Evolutionary conservation across 441 rosid genomes (phyloP).

Genomic region (Eugenia klotzschiana): DNA sequence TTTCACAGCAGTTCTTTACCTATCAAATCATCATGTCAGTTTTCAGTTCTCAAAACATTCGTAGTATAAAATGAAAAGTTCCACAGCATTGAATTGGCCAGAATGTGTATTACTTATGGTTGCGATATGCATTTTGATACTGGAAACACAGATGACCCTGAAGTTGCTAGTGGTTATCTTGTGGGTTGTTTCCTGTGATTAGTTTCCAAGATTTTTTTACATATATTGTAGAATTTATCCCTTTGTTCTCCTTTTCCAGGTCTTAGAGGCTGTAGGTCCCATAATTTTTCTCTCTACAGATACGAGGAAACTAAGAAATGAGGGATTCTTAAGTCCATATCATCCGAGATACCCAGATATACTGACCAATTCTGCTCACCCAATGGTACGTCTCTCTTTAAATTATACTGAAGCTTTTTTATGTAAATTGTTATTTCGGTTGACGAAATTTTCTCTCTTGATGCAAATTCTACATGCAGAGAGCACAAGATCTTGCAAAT

Average conservation of each 20-base stretch:
- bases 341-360: slow-evolving; percentile 99
- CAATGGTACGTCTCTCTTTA: slow-evolving; percentile 48
- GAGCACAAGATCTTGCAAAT: slow-evolving; percentile 99
- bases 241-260: slow-evolving; percentile 33
- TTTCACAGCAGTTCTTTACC: neutral
- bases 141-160: neutral
- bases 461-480: slow-evolving; percentile 31
- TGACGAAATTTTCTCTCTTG: neutral
- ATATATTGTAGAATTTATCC: neutral
- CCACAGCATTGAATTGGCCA: neutral
- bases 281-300: slow-evolving; percentile 91
- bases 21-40: neutral
- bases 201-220: neutral
- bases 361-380: slow-evolving; percentile 97
- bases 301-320: slow-evolving; percentile 93
- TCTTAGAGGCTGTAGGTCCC: slow-evolving; percentile 97
- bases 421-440: neutral
- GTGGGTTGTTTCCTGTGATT: neutral
- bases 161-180: neutral
- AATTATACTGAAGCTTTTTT: neutral
- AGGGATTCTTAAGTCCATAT: slow-evolving; percentile 96
- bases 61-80: neutral
- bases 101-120: neutral
- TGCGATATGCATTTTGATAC: neutral
- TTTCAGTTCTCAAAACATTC: neutral